A percentile compares a stretch with the other conserved stretches of the same genome.
Evolutionary conservation across 352 stramenopile species (phyloP).

Genomic region (Phytophthora crassamura): DNA sequence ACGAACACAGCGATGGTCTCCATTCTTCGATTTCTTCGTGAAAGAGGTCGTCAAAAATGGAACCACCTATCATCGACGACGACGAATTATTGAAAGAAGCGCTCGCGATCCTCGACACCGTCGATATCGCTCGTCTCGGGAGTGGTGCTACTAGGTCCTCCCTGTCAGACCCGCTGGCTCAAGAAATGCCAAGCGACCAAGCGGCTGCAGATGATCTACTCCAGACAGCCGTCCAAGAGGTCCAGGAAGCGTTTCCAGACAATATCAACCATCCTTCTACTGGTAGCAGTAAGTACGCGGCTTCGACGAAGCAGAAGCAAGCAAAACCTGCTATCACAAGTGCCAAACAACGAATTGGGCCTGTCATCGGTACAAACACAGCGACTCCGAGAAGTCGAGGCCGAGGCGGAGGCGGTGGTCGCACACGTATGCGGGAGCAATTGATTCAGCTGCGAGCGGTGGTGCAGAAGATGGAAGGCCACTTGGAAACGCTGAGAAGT

Average conservation of each 20-base stretch:
- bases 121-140: slow-evolving; percentile 21
- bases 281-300: neutral
- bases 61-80: slow-evolving; percentile 3
- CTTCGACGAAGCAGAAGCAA: neutral
- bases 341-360: neutral
- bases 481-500: slow-evolving; percentile 25
- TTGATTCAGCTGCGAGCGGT: slow-evolving; percentile 28
- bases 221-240: slow-evolving; percentile 18
- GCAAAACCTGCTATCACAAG: neutral
- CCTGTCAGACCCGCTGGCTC: neutral
- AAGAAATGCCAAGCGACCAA: slow-evolving; percentile 3
- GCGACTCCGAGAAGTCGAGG: slow-evolving; percentile 4
- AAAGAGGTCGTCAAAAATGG: slow-evolving; percentile 5
- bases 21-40: slow-evolving; percentile 24
- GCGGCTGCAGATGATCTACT: slow-evolving; percentile 16
- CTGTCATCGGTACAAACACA: neutral
- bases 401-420: slow-evolving; percentile 11
- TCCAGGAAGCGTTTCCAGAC: slow-evolving; percentile 9
- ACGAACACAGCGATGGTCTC: neutral
- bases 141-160: no score
- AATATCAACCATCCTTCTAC: neutral
- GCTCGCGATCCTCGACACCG: slow-evolving; percentile 25
- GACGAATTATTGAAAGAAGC: slow-evolving; percentile 30
- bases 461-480: slow-evolving; percentile 28
- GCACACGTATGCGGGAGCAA: slow-evolving; percentile 22